Evolutionary conservation across 2,329 filamentous ascomycete genomes (phyloP), one percentile per base, ranked within the genome.

Genomic region (Dactylella cylindrospora): DNA sequence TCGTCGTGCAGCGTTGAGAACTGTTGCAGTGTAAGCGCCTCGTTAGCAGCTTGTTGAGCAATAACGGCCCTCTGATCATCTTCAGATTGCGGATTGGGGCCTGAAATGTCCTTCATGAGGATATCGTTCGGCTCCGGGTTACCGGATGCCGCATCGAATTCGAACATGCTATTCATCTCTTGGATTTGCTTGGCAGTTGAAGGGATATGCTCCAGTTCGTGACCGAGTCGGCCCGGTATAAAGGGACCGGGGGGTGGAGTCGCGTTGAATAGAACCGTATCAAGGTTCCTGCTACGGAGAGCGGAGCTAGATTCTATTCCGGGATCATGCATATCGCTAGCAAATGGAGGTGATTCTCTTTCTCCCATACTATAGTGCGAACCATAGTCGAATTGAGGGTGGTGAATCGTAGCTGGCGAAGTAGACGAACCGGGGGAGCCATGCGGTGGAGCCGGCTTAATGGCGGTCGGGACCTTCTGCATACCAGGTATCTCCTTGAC

Each of bases 401-500:
- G 66, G 19, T 61, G 53, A 15, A 64, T 65, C 19, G 61, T 50
- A 32, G 69, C 70, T 20, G 69, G 70, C 19, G 47, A 70, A 22
- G 73, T 71, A 68, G 28, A 72, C 70, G 8, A 72, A 70, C n/a
- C 72, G 70, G 19, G 72, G 73, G 57, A 73, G 68, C 38, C 71
- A 73, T 29, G 33, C 26, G 72, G 72, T 12, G 72, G 70, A 17
- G 72, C 70, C 9, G 72, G 70, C 44, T 72, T 72, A 6, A 73
- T 66, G 35, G 67, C 62, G 44, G 71, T 70, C 1, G 71, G 69
- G 29, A 62, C 65, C 31, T 72, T 69, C 19, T 64, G 65, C 22
- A 60, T 64, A 1, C 35, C 70, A 3, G 65, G 61, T 13, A 59
- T 64, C n/a, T 66, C 25, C 54, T 65, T 62, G 71, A 90, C 90